Base-by-base conservation (phyloP, 768 basidiomycete genomes). In the Amanita rubescens region DNA sequence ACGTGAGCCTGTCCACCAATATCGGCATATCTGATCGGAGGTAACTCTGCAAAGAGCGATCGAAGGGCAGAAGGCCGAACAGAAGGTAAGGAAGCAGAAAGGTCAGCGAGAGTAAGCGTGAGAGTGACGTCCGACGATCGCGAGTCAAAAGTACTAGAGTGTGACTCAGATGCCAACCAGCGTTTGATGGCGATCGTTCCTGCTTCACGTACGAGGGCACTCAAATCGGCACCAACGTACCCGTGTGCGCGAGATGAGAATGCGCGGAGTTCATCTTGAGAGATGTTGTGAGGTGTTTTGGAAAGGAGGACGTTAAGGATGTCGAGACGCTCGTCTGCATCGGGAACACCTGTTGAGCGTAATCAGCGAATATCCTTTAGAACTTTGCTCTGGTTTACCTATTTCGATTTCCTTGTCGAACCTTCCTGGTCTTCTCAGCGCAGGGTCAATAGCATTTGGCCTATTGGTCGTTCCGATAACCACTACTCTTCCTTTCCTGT, bases 341-440 rank as follows among this genome's bases (percentile, higher is more conserved):
- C 90, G 10, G 96, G 96, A 25, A 97, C 80, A 30, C 94, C 94
- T 93, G 60, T 47, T 49, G 5, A 35, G 9, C 27, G 38, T 25
- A 49, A 4, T 34, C 22, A n/a, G 10, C 15, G 3, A 44, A 43
- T 58, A 2, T 17, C 49, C 35, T 38, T 22, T 51, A 57, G 46
- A 24, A 38, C 9, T 25, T 44, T 3, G 6, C 11, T 27, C 20
- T 27, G 64, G 19, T 74, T 59, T 55, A 82, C 94, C 94, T 57
- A 98, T 94, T 65, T 98, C 95, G 41, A 98, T 88, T 67, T 98
- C 95, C 57, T 91, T 76, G 67, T 97, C 94, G 62, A 97, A 95
- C 56, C 94, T 73, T 3, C 94, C 94, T 12, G 94, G 94, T 30
- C 94, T 71, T 46, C 94, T 74, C 49, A 97, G 71, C 0, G 94